phyloP scores from a whole-genome alignment of 2,329 filamentous ascomycete genomes.

The Fusarium penzigii region DNA sequence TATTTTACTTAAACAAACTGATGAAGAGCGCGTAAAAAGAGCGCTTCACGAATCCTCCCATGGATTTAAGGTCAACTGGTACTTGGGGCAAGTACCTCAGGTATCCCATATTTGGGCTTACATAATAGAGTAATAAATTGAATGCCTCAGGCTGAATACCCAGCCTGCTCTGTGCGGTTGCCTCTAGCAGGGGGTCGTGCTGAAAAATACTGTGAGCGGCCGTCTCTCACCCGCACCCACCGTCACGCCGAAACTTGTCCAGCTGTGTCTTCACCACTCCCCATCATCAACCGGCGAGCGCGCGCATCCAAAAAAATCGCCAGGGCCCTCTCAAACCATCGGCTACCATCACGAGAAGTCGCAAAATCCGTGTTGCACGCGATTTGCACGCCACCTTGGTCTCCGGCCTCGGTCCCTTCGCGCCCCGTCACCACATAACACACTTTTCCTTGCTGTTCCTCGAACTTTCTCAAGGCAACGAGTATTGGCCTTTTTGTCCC shows the following conservation, averaged over 20 bases:
- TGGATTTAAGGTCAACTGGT: too few relatives aligned
- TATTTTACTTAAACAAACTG: neutral
- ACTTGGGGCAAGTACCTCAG: neutral
- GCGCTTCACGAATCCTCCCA: too few relatives aligned
- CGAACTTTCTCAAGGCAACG: slow-evolving; percentile 25
- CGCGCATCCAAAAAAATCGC: slow-evolving; percentile 66
- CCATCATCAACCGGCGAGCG: slow-evolving; percentile 52
- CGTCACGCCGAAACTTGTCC: slow-evolving; percentile 52
- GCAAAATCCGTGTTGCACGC: slow-evolving; percentile 56
- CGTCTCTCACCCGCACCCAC: slow-evolving; percentile 44
- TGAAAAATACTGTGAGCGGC: slow-evolving; percentile 44
- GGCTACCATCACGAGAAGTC: slow-evolving; percentile 56
- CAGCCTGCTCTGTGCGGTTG: slow-evolving; percentile 26
- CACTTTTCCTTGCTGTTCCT: slow-evolving; percentile 44
- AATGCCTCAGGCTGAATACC: slow-evolving; percentile 25
- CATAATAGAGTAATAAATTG: slow-evolving; percentile 11
- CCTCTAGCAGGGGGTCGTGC: slow-evolving; percentile 39
- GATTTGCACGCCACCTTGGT: slow-evolving; percentile 50
- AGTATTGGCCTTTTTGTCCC: slow-evolving; percentile 24
- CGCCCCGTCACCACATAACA: slow-evolving; percentile 42
- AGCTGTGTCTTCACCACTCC: slow-evolving; percentile 55
- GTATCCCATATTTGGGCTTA: slow-evolving; percentile 8
- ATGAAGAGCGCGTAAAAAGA: neutral
- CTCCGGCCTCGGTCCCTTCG: slow-evolving; percentile 43
- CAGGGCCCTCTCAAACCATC: slow-evolving; percentile 61